Evolutionary conservation across 495 filamentous ascomycete genomes (phyloP), one percentile per base, ranked within the genome.

Genomic region (Penicillium fimorum): DNA sequence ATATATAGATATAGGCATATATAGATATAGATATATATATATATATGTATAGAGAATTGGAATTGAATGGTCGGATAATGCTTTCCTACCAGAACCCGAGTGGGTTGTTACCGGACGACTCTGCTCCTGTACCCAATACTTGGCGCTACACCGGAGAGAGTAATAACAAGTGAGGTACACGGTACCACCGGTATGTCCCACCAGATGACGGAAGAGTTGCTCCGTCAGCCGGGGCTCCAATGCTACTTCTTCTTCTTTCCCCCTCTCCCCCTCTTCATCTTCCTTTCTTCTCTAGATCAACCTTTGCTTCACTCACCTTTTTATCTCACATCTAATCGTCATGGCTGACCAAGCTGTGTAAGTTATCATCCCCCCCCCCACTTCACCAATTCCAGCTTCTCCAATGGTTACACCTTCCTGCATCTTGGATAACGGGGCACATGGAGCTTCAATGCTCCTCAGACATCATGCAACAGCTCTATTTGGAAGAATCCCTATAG

Each of bases 331-430:
- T 49, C 22, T 60, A 62, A 64, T 61, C 58, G 69, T 62, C 53
- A 68, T 72, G 66, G 65, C 70, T 70, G 69, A 77, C 57, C 70
- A 82, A 58, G 82, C 81, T 78, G 75, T 82, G 82, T 85, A 78
- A 83, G 82, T 84, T 57, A 33, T 43, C 47, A 33, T 43, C 47
- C 65, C 40, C 41, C 22, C 49, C 33, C 38, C 51, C 56, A 30
- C 48, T 58, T 42, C 46, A 42, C 25, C 45, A 17, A 27, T 51
- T 35, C 41, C 53, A 22, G 45, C 42, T 27, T 57, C 42, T 25
- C 29, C 46, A 29, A 2, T 22, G 22, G 41, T 53, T 42, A 18
- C 43, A 40, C 10, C 25, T 40, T 4, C 33, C 29, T 47, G 43
- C 43, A 27, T 17, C 30, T 38, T 45, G 42, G 15, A 42, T 30